phyloP scores from a whole-genome alignment of 2,329 filamentous ascomycete genomes.

The Dactylellina leptospora region DNA sequence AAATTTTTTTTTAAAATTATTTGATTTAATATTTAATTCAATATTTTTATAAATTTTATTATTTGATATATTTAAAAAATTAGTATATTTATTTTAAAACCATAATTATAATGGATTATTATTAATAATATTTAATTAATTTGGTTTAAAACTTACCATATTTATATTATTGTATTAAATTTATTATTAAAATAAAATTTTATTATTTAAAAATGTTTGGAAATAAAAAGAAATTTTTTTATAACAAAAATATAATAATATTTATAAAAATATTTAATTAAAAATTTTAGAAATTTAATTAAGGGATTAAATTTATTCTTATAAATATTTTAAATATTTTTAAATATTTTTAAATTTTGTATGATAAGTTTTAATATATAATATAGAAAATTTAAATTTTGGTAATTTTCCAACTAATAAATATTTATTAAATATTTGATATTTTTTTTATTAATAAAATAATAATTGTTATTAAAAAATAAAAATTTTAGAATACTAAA shows the following conservation, averaged over 20 bases:
- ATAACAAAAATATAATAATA: conserved; percentile 4
- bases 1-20: neutral
- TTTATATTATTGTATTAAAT: neutral
- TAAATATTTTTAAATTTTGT: neutral
- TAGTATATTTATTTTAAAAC: conserved; percentile 10
- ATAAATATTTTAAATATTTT: neutral
- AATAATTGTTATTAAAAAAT: conserved; percentile 1
- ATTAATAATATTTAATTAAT: neutral
- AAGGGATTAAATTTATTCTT: neutral
- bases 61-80: conserved; percentile 12
- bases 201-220: neutral
- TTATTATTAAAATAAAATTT: conserved; percentile 1
- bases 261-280: neutral
- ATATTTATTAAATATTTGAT: conserved; percentile 13
- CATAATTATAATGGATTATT: neutral
- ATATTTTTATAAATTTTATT: conserved; percentile 5
- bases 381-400: neutral
- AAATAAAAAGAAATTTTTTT: conserved; percentile 2
- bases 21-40: neutral
- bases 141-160: neutral
- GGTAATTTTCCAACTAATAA: neutral
- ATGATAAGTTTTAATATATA: conserved; percentile 1
- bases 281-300: conserved; percentile 4
- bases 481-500: neutral
- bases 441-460: conserved; percentile 13